These are phyloP conservation scores for Yamadazyma spencermartinsiae DNA, from an alignment of 1,139 yeast species.

Conservation along the genomic window DNA sequence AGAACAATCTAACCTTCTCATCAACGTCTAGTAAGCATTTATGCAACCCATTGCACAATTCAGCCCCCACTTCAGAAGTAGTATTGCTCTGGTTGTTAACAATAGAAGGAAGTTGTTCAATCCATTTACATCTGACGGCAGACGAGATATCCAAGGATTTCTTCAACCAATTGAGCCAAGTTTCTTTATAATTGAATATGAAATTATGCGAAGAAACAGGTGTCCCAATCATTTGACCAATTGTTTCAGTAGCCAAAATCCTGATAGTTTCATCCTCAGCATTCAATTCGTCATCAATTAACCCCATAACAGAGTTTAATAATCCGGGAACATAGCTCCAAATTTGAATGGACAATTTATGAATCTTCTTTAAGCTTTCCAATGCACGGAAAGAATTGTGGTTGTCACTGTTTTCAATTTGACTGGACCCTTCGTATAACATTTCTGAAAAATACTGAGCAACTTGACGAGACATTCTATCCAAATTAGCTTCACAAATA, in stretches of 20 bases:
- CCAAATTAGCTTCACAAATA: conserved; percentile 70
- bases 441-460: conserved; percentile 82
- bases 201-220: conserved; percentile 46
- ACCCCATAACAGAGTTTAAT: conserved; percentile 71
- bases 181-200: conserved; percentile 55
- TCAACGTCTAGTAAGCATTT: conserved; percentile 76
- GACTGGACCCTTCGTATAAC: conserved; percentile 50
- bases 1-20: conserved; percentile 66
- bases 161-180: conserved; percentile 71
- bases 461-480: conserved; percentile 73
- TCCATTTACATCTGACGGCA: conserved; percentile 70
- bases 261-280: conserved; percentile 70
- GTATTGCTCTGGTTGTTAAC: conserved; percentile 39
- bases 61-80: conserved; percentile 48
- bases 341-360: conserved; percentile 61
- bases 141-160: conserved; percentile 71
- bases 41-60: conserved; percentile 58
- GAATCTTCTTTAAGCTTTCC: conserved; percentile 57
- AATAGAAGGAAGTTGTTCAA: conserved; percentile 46
- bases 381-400: conserved; percentile 26
- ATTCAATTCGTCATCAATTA: conserved; percentile 76
- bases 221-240: conserved; percentile 64
- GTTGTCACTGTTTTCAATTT: conserved; percentile 19
- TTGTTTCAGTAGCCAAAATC: conserved; percentile 67
- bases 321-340: conserved; percentile 83